Evolutionary conservation across 495 filamentous ascomycete species (phyloP), one percentile per base, ranked within the genome.

Genomic region (Echria macrotheca): DNA sequence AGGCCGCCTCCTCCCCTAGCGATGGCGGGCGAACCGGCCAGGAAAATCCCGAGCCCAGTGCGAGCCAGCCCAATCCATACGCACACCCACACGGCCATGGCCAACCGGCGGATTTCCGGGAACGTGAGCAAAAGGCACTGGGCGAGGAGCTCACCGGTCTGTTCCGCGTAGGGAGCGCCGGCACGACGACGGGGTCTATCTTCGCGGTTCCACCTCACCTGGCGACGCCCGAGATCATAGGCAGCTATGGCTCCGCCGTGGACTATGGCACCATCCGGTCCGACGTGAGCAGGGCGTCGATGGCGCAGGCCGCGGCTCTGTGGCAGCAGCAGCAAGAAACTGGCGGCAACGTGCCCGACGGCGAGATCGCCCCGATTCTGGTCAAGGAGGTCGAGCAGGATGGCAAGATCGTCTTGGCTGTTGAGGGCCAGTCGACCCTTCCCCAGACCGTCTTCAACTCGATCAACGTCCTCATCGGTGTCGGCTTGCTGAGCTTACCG

Each of bases 371-470:
- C 55, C 88, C 88, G 1, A 73, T 98, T 40, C 63, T 96, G 18
- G 82, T 96, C 36, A 94, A 88, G 66, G 82, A 88, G 60, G 79
- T 95, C 5, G 83, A 94, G 64, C 87, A 93, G 59, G 90, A 95
- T 63, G 93, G 93, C 19, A 87, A 85, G 49, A 72, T 89, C 14
- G 80, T 94, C 22, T 75, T 86, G 58, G 76, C 91, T 21, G 81
- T 97, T 5, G 79, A 93, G 49, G 93, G 93, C 28, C 89, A 91
- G 72, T 94, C 87, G 8, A 98, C 93, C 2, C 70, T 96, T 23
- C 90, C 91, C 2, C 93, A 98, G 69, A 97, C 93, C 0, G 76
- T 96, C 50, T 95, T 98, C 70, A 98, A 98, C 63, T 93, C 88
- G 12, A 89, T 94, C 44, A 98, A 98, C 60, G 88, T 95, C 28